A percentile compares a stretch with the other conserved stretches of the same genome.
Conservation (phyloP, 768 basidiomycete genomes). For the Amanita pseudoporphyria region DNA sequence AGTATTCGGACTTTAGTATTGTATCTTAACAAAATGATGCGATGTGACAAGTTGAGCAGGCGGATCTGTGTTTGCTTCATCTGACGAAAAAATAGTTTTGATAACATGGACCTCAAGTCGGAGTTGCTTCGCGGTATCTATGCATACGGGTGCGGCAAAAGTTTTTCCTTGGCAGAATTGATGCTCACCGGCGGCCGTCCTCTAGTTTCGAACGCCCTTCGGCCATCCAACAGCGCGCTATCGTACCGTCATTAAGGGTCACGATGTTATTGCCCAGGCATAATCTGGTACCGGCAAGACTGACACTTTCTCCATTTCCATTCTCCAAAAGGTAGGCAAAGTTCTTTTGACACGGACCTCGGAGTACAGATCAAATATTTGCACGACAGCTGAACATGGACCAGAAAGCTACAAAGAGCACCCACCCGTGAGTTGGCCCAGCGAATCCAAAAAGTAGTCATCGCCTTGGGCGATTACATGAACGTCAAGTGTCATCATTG, state of each 20-base stretch:
- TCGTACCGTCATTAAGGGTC: constrained; percentile 94
- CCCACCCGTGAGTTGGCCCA: constrained; percentile 97
- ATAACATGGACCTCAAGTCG: constrained; percentile 95
- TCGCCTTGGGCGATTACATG: too few species aligned
- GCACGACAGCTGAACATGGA: constrained; percentile 81
- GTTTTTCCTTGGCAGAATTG: too few species aligned
- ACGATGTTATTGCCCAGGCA: constrained; percentile 98
- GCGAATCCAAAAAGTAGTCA: too few species aligned
- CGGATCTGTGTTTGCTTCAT: constrained; percentile 12
- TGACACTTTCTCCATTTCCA: too few species aligned
- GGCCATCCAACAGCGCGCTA: constrained; percentile 97
- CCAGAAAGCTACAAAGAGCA: constrained; percentile 82
- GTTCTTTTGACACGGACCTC: too few species aligned
- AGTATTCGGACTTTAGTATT: too few species aligned
- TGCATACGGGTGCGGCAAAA: constrained; percentile 80
- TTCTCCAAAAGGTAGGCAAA: too few species aligned
- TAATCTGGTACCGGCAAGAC: too few species aligned
- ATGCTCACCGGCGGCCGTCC: too few species aligned
- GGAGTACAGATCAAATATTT: too few species aligned
- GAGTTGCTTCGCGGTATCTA: constrained; percentile 97
- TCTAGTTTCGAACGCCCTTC: constrained; percentile 97
- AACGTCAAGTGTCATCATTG: too few species aligned
- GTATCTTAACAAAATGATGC: too few species aligned
- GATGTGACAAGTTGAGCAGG: constrained; percentile 84
- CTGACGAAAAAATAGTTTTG: constrained; percentile 53